phyloP scores from a whole-genome alignment of 1,284 basidiomycete species.

The Trichosporon asahii region DNA sequence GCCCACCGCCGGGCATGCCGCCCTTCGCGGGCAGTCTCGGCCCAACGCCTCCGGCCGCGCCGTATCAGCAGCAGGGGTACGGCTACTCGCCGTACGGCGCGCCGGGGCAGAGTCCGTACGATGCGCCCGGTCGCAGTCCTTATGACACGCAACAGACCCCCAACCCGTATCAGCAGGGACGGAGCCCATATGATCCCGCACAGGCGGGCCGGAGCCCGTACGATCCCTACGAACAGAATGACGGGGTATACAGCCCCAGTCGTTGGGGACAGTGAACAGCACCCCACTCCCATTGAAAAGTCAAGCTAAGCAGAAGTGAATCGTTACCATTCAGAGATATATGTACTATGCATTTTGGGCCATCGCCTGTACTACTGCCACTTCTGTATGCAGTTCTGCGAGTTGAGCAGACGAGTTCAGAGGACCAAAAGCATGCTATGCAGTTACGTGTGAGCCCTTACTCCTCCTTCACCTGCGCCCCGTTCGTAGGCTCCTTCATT shows the following conservation, averaged over 20 bases:
- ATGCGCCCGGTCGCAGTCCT: background rate
- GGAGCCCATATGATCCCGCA: background rate
- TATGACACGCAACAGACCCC: background rate
- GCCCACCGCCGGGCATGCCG: background rate
- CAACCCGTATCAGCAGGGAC: background rate
- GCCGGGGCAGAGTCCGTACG: background rate
- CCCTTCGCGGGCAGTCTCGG: background rate
- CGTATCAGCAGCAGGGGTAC: background rate
- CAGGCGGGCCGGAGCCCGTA: background rate
- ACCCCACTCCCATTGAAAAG: too few relatives aligned
- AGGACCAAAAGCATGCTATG: background rate
- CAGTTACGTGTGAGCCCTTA: background rate
- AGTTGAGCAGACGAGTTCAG: background rate
- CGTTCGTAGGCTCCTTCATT: background rate
- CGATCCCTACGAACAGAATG: background rate
- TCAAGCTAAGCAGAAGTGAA: background rate
- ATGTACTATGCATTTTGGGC: conserved; percentile 6
- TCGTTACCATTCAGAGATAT: background rate
- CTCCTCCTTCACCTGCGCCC: background rate
- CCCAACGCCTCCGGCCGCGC: background rate
- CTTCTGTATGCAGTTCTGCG: background rate
- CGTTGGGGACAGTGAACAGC: background rate
- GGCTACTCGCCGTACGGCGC: background rate
- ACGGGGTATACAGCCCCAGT: background rate
- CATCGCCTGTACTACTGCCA: background rate